A percentile compares a stretch with the other conserved stretches of the same genome.
These are phyloP conservation scores for Rhodotorula sphaerocarpa DNA, from an alignment of 768 basidiomycete species.

Conservation along the genomic window DNA sequence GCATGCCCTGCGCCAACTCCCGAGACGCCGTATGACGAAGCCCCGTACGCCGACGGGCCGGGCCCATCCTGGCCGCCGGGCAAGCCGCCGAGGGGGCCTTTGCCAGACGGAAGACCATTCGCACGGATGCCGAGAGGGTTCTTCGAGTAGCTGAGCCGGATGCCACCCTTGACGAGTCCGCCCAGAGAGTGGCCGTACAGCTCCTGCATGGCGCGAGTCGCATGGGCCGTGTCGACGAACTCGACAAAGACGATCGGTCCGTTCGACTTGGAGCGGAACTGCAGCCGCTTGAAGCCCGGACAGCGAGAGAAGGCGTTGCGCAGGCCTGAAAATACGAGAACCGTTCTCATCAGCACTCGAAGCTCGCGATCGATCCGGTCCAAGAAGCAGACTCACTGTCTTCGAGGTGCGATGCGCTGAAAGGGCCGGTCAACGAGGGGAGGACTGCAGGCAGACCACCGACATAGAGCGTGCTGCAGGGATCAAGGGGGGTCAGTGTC, in stretches of 20 bases:
- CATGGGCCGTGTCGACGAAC: constrained; percentile 83
- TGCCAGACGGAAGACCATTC: constrained; percentile 18
- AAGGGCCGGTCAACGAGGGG: constrained; percentile 45
- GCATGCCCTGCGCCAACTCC: too few species aligned
- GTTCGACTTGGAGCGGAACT: constrained; percentile 90
- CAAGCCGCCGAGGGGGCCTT: neutral
- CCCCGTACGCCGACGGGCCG: neutral
- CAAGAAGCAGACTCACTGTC: constrained; percentile 55
- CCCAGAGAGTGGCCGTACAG: constrained; percentile 84
- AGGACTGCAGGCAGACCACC: constrained; percentile 74
- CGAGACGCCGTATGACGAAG: too few species aligned
- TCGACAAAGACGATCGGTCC: constrained; percentile 99
- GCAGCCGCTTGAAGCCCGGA: constrained; percentile 80
- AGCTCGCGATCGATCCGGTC: neutral
- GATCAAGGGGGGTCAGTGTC: neutral
- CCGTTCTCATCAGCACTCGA: neutral
- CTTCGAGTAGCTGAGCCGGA: constrained; percentile 89
- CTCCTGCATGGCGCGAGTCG: constrained; percentile 77
- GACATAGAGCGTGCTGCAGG: constrained; percentile 81
- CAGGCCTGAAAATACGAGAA: constrained; percentile 43
- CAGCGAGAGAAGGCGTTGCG: constrained; percentile 69
- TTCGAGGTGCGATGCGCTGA: constrained; percentile 73
- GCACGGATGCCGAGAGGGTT: constrained; percentile 71
- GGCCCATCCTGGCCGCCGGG: neutral
- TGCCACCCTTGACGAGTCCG: constrained; percentile 86